Evolutionary conservation across 306 rosid species (phyloP), one percentile per base, ranked within the genome.

Genomic region (Quercus robur): DNA sequence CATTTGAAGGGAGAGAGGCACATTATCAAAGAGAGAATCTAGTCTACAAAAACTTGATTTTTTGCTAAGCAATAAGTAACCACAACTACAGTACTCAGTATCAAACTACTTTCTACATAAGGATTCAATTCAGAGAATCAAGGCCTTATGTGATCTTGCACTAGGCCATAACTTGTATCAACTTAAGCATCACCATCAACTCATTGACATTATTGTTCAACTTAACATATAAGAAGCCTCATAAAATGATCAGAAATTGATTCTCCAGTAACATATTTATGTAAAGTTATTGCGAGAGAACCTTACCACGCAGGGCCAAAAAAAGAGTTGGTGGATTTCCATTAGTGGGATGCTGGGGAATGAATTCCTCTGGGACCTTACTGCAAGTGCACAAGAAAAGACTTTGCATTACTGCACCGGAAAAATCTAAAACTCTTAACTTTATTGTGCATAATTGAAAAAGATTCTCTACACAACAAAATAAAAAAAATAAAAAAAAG

Each of bases 301-400:
- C 74, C 55, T 76, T 93, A 95, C 99, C 99, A 73, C 77, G 92
- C 61, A 95, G 72, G 14, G 80, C 96, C 79, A 95, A 81, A 84
- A 93, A 85, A 67, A 95, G 81, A 77, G 98, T 89, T 68, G 99
- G 99, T 75, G 99, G 99, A 81, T 95, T 95, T 84, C 94, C 99
- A 87, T 95, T 91, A 72, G 97, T 87, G 80, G 98, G 96, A 86
- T 86, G 81, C 80, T 95, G 99, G 78, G 95, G 86, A 85, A 95
- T 88, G 85, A 86, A 95, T 81, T 93, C 97, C 52, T 86, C 90
- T 5, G 99, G 99, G 58, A 93, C 94, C 91, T 89, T 85, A 85
- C 97, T 95, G 95, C 87, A 90, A 73, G 78, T 59, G 67, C 82
- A 73, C 49, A 20, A 38, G 41, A 70, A 84, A 87, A 75, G 57